Conservation (phyloP, 139 green algal genomes). For the Micromonas commoda region DNA sequence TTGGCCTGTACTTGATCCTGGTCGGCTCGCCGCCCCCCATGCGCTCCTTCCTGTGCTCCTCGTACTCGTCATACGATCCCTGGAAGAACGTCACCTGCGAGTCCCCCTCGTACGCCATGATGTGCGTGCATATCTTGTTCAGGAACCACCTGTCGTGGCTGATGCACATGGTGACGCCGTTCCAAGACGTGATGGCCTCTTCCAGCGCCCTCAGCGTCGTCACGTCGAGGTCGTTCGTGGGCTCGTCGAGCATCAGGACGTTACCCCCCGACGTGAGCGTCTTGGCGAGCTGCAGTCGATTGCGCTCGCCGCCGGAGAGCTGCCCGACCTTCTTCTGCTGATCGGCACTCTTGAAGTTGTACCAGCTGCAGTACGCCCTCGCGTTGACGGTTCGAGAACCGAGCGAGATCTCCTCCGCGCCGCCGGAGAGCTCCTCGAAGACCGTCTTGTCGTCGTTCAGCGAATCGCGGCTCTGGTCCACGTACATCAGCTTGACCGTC, state of each 20-base stretch:
- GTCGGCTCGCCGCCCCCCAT: constrained; percentile 48
- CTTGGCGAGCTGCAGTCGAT: constrained; percentile 70
- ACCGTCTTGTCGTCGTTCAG: constrained; percentile 60
- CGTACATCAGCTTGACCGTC: constrained; percentile 70
- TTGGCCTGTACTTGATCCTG: constrained; percentile 70
- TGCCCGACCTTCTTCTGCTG: constrained; percentile 65
- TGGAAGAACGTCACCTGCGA: constrained; percentile 60
- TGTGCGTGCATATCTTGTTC: constrained; percentile 70
- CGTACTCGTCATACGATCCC: constrained; percentile 57
- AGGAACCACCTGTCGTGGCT: constrained; percentile 78
- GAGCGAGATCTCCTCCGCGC: constrained; percentile 47
- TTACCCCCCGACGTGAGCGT: constrained; percentile 67
- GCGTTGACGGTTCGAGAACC: constrained; percentile 50
- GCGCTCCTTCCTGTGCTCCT: constrained; percentile 50
- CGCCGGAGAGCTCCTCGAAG: constrained; percentile 43
- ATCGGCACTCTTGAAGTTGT: constrained; percentile 73
- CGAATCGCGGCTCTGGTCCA: constrained; percentile 65
- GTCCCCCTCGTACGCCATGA: constrained; percentile 79
- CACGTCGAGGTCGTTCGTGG: constrained; percentile 70
- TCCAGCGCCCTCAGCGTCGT: constrained; percentile 60
- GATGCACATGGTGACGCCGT: constrained; percentile 50
- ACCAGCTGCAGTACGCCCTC: constrained; percentile 72
- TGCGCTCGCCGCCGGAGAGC: constrained; percentile 68
- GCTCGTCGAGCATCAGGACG: constrained; percentile 71
- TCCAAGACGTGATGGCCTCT: constrained; percentile 60